Base-by-base conservation (phyloP, 768 basidiomycete species). In the Rhizopogon salebrosus region DNA sequence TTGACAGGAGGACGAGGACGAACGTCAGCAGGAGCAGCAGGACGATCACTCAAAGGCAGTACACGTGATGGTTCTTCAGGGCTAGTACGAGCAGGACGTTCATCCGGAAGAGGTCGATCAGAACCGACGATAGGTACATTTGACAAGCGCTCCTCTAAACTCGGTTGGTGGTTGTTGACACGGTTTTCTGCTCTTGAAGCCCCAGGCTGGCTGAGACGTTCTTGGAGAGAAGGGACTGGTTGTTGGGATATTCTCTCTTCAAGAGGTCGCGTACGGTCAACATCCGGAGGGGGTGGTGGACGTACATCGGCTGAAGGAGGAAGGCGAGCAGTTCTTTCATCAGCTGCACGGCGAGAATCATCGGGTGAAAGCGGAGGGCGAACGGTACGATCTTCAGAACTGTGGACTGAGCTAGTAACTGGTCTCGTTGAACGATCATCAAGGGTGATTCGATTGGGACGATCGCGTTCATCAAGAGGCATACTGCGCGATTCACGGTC, bases 101-200 rank as follows among this genome's bases (percentile, higher is more conserved):
- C 54, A 50, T 61, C 56, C 10, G 58, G 39, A 31, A 60, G 63
- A 18, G 55, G 43, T 36, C 61, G 59, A 50, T 61, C 60, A 58
- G 53, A 52, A 41, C 55, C 52, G 46, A 65, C 60, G 29, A 58
- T 58, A 29, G 69, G 65, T 45, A 63, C 66, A 34, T 64, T 58
- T 49, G 75, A 72, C 10, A 76, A 60, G 53, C 75, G 71, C 48
- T 77, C 74, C 65, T 75, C 75, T 22, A 76, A 60, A 54, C 62
- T 72, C 10, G 71, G 64, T 22, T 69, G 62, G 55, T 69, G 64
- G 23, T 54, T 16, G 51, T 51, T 16, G 5, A 61, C 27, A 27
- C 23, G 51, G 14, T n/a, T 52, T 7, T 67, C 66, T 41, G 45
- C 52, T 13, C 65, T 61, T n/a, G 59, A 14, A 51, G 60, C 55